Percentiles rank a stretch among this genome's conserved stretches.
These are phyloP conservation scores for Butyriboletus loyo DNA, from an alignment of 768 basidiomycete species.

Conservation along the genomic window DNA sequence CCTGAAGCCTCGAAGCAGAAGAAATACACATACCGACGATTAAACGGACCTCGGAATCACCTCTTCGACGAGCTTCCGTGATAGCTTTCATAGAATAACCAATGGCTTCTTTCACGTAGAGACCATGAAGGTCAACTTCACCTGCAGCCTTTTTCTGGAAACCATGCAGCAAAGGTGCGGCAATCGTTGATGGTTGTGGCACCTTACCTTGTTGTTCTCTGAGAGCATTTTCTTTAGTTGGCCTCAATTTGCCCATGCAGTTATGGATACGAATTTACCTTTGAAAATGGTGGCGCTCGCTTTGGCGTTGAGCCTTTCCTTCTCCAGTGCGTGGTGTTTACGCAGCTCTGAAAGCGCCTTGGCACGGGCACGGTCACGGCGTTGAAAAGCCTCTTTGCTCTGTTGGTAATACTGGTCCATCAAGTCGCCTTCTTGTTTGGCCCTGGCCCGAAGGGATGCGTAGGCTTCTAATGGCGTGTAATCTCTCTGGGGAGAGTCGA, in stretches of 20 bases:
- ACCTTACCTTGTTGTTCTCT: slow-evolving; percentile 73
- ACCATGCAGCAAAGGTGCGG: neutral
- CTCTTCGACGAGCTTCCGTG: slow-evolving; percentile 55
- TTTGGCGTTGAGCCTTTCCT: slow-evolving; percentile 73
- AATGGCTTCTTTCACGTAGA: slow-evolving; percentile 92
- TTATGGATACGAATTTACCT: slow-evolving; percentile 36
- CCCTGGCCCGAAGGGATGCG: slow-evolving; percentile 61
- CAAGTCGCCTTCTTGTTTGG: slow-evolving; percentile 72
- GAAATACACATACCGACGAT: slow-evolving; percentile 70
- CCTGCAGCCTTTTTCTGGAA: slow-evolving; percentile 57
- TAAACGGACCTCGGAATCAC: slow-evolving; percentile 62
- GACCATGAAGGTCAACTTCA: slow-evolving; percentile 86
- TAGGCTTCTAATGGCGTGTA: slow-evolving; percentile 38
- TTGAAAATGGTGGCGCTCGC: slow-evolving; percentile 83
- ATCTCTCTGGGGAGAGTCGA: neutral
- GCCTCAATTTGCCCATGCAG: neutral
- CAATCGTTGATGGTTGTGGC: neutral
- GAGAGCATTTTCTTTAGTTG: neutral
- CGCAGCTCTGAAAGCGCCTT: slow-evolving; percentile 80
- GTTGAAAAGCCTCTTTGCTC: slow-evolving; percentile 70
- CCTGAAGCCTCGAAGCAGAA: neutral
- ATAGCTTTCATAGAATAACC: slow-evolving; percentile 68
- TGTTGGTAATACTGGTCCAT: slow-evolving; percentile 66
- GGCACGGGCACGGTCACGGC: slow-evolving; percentile 69
- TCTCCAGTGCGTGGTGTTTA: slow-evolving; percentile 68